These are phyloP conservation scores for Globisporangium nagaii DNA, from an alignment of 352 stramenopile genomes.

Conservation along the genomic window DNA sequence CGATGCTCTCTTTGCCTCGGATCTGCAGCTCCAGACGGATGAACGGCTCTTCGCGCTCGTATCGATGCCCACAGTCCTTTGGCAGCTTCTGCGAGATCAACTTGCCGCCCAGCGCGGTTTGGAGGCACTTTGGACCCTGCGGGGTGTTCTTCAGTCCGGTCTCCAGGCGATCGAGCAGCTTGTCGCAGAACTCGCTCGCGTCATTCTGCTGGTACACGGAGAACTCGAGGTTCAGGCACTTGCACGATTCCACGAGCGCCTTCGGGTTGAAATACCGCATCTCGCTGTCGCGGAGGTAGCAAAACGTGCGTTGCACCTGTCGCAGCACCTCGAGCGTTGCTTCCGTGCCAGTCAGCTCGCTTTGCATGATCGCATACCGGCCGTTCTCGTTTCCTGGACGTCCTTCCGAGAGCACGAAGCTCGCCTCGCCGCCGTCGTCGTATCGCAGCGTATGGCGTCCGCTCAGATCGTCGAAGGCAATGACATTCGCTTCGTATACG, in stretches of 20 bases:
- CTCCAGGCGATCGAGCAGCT: constrained; percentile 97
- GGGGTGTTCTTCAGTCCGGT: constrained; percentile 91
- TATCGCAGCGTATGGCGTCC: constrained; percentile 79
- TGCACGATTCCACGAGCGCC: constrained; percentile 87
- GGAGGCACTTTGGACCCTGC: constrained; percentile 71
- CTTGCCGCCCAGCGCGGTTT: constrained; percentile 73
- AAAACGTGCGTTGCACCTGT: constrained; percentile 88
- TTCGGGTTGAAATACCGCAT: constrained; percentile 84
- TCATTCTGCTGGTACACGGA: constrained; percentile 99
- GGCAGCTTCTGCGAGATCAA: constrained; percentile 88
- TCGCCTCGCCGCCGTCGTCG: constrained; percentile 85
- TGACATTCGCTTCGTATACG: constrained; percentile 92
- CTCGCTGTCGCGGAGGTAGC: constrained; percentile 80
- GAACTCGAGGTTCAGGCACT: constrained; percentile 88
- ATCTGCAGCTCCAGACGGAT: constrained; percentile 98
- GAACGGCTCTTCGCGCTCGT: constrained; percentile 96
- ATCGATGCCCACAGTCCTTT: constrained; percentile 87
- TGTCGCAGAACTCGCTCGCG: constrained; percentile 98
- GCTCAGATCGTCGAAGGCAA: constrained; percentile 79
- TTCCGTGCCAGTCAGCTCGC: constrained; percentile 69
- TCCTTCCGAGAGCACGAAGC: constrained; percentile 89
- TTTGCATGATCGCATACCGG: constrained; percentile 84
- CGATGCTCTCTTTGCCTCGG: constrained; percentile 96
- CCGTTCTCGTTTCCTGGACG: constrained; percentile 95
- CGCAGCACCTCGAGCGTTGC: constrained; percentile 85